These are phyloP conservation scores for Cryptosporidium parvum DNA, from an alignment of 169 alveolate species.

Conservation along the genomic window DNA sequence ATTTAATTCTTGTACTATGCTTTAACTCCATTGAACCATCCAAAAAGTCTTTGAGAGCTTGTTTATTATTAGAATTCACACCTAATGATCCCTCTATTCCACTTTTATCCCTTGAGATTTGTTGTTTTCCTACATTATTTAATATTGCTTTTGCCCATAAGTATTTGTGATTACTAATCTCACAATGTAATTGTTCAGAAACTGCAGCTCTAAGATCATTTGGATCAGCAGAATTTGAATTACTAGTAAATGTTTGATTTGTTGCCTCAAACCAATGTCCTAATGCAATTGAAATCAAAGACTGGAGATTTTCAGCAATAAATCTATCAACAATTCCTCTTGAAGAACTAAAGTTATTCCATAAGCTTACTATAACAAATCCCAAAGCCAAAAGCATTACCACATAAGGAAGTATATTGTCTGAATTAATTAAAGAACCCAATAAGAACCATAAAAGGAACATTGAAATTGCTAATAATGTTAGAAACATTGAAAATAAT, in stretches of 20 bases:
- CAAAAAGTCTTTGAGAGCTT: background rate
- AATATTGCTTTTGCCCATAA: slow-evolving; percentile 22
- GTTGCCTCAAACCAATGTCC: slow-evolving; percentile 81
- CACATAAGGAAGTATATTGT: slow-evolving; percentile 80
- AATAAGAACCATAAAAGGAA: slow-evolving; percentile 79
- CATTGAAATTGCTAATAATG: slow-evolving; percentile 65
- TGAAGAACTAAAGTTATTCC: slow-evolving; percentile 77
- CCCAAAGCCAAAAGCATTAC: slow-evolving; percentile 78
- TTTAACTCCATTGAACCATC: slow-evolving; percentile 34
- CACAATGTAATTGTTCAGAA: slow-evolving; percentile 43
- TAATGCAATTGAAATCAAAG: slow-evolving; percentile 78
- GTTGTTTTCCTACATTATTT: background rate
- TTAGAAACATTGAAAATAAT: slow-evolving; percentile 65
- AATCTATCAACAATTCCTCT: slow-evolving; percentile 78
- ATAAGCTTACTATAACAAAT: slow-evolving; percentile 76
- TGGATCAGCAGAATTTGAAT: slow-evolving; percentile 33
- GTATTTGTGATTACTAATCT: slow-evolving; percentile 8
- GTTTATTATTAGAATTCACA: background rate
- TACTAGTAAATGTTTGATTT: slow-evolving; percentile 47
- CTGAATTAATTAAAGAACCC: slow-evolving; percentile 81
- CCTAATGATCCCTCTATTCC: background rate
- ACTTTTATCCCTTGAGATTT: background rate
- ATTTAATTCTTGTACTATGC: slow-evolving; percentile 31
- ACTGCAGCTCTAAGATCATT: slow-evolving; percentile 40
- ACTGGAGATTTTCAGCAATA: slow-evolving; percentile 78